These are phyloP conservation scores for Nyctanthes arbortristis DNA, from an alignment of 257 asterid species.

Conservation along the genomic window DNA sequence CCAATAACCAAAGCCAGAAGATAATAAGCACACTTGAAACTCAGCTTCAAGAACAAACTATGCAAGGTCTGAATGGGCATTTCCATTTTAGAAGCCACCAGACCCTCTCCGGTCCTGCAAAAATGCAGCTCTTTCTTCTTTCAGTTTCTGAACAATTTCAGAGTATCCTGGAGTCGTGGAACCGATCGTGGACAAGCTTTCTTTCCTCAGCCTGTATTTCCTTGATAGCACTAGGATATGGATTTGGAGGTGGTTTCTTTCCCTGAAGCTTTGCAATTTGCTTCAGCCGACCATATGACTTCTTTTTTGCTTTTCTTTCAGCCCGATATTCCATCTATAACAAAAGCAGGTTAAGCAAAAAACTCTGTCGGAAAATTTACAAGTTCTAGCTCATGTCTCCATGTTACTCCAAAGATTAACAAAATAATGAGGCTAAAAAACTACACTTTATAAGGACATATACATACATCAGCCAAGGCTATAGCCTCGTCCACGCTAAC, in stretches of 20 bases:
- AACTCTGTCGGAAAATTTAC: neutral
- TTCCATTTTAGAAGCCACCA: constrained; percentile 21
- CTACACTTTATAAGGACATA: constrained; percentile 1
- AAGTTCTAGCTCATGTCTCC: neutral
- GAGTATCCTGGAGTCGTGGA: constrained; percentile 39
- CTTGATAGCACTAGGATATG: constrained; percentile 71
- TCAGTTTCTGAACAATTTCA: constrained; percentile 43
- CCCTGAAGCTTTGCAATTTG: constrained; percentile 69
- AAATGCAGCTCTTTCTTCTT: constrained; percentile 43
- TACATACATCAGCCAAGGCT: constrained; percentile 74
- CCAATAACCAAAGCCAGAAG: neutral
- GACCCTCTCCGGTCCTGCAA: constrained; percentile 45
- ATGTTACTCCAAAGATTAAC: neutral
- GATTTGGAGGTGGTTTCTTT: constrained; percentile 73
- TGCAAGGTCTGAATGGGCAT: neutral
- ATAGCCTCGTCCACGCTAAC: constrained; percentile 61
- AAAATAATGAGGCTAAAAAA: neutral
- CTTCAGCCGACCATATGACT: constrained; percentile 68
- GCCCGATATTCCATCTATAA: constrained; percentile 69
- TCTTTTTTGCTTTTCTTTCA: constrained; percentile 59
- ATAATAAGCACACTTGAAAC: constrained; percentile 3
- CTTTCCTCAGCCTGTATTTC: constrained; percentile 86
- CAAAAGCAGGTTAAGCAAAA: constrained; percentile 1
- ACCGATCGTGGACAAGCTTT: constrained; percentile 61
- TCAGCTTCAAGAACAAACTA: neutral